phyloP scores from a whole-genome alignment of 352 stramenopile genomes.

The Pythium phragmiticola region DNA sequence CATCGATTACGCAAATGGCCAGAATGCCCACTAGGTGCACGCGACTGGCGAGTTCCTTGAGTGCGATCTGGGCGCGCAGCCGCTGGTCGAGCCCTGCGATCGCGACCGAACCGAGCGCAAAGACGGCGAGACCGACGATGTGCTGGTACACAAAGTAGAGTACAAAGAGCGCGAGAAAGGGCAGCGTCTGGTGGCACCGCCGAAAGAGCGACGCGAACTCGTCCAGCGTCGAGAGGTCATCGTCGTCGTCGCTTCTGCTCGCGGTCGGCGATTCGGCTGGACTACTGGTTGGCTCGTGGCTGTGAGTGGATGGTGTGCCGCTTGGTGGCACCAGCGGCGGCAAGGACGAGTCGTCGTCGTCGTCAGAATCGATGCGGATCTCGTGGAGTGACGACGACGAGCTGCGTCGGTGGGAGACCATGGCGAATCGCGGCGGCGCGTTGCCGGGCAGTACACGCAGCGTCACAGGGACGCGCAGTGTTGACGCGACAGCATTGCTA shows the following conservation, averaged over 20 bases:
- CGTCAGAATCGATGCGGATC: constrained; percentile 5
- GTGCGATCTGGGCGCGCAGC: constrained; percentile 57
- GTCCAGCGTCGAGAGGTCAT: constrained; percentile 36
- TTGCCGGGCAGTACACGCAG: constrained; percentile 8
- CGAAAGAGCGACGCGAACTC: constrained; percentile 65
- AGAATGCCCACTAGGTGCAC: constrained; percentile 53
- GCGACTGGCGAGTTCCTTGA: constrained; percentile 71
- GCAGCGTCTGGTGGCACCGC: constrained; percentile 70
- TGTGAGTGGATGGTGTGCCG: background rate
- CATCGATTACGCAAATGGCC: constrained; percentile 53
- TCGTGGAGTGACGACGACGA: background rate
- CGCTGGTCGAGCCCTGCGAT: constrained; percentile 76
- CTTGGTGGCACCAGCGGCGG: background rate
- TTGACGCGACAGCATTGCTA: background rate
- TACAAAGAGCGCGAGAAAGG: constrained; percentile 67
- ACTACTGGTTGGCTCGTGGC: background rate
- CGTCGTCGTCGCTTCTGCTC: constrained; percentile 14
- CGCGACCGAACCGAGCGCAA: constrained; percentile 59
- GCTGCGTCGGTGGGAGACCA: background rate
- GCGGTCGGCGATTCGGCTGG: background rate
- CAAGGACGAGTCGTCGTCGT: constrained; percentile 2
- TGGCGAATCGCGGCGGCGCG: background rate
- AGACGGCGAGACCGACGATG: constrained; percentile 62
- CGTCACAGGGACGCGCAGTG: constrained; percentile 4
- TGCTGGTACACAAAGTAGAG: constrained; percentile 83